Conservation (phyloP, 495 filamentous ascomycete species). For the Peziza echinospora region DNA sequence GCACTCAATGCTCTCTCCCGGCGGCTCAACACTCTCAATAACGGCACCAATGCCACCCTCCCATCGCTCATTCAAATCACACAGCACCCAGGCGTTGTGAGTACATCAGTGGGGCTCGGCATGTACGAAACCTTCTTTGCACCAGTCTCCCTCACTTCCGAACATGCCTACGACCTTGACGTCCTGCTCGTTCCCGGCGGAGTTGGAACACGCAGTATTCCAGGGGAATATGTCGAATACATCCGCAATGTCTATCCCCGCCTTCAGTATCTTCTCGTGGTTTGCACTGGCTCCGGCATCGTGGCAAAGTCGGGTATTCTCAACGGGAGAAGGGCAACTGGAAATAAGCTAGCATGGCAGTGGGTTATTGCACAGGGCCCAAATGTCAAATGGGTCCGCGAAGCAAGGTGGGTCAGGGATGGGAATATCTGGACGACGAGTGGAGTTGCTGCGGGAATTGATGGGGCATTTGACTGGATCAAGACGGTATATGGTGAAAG, state of each 20-base stretch:
- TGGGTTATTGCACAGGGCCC: constrained; percentile 23
- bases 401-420: constrained; percentile 32
- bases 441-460: constrained; percentile 18
- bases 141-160: too few species aligned
- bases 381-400: constrained; percentile 20
- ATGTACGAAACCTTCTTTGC: constrained; percentile 37
- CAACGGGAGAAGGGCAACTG: constrained; percentile 27
- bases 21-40: constrained; percentile 30
- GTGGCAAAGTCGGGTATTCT: constrained; percentile 26
- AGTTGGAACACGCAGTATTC: constrained; percentile 24
- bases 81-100: constrained; percentile 1
- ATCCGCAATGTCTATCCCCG: constrained; percentile 24
- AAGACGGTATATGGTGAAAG: constrained; percentile 11
- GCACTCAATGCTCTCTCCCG: constrained; percentile 33
- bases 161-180: too few species aligned
- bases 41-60: constrained; percentile 26
- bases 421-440: constrained; percentile 22
- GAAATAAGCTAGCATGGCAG: constrained; percentile 20
- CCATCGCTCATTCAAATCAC: constrained; percentile 4
- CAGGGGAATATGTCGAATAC: constrained; percentile 21
- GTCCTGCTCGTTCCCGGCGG: constrained; percentile 49
- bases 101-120: constrained; percentile 22
- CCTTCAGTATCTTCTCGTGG: constrained; percentile 30
- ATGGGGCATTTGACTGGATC: constrained; percentile 18
- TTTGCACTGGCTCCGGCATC: constrained; percentile 28